phyloP scores from a whole-genome alignment of 2,329 filamentous ascomycete species.

The Arthrobotrys sinensis region DNA sequence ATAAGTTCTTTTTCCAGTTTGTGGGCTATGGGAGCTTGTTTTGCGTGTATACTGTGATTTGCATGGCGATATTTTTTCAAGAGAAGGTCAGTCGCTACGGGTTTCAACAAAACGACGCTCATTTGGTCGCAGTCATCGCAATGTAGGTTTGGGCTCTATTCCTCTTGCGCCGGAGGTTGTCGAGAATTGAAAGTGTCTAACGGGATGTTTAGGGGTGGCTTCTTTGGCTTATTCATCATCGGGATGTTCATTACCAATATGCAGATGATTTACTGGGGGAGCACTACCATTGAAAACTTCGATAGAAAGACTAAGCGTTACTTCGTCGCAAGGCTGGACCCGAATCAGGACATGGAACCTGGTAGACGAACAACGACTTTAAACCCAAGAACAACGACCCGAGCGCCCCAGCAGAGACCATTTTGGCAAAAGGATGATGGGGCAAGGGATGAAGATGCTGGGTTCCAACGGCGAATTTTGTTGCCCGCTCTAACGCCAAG shows the following conservation, averaged over 20 bases:
- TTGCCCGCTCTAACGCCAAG: conserved; percentile 40
- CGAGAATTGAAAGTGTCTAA: conserved; percentile 17
- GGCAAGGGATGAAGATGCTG: conserved; percentile 49
- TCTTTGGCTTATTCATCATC: conserved; percentile 56
- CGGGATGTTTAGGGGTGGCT: conserved; percentile 38
- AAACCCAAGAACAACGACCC: conserved; percentile 38
- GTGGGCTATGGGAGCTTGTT: conserved; percentile 45
- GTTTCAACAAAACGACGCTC: conserved; percentile 45
- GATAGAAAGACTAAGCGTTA: conserved; percentile 60
- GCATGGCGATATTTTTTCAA: conserved; percentile 50
- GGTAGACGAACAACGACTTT: conserved; percentile 31
- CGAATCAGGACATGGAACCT: conserved; percentile 46
- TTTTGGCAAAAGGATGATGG: conserved; percentile 56
- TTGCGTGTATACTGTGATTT: conserved; percentile 49
- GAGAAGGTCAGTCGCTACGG: conserved; percentile 37
- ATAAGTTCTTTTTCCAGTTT: conserved; percentile 61
- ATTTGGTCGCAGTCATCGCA: conserved; percentile 56
- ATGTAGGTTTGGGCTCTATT: conserved; percentile 32
- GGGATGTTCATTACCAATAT: conserved; percentile 56
- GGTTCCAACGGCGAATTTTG: conserved; percentile 49
- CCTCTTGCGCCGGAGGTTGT: neutral
- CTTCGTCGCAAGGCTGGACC: conserved; percentile 54
- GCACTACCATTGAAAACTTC: conserved; percentile 57
- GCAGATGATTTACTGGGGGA: conserved; percentile 59
- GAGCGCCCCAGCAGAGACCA: conserved; percentile 33